Conservation (phyloP, 331 rosid genomes). For the Telfairia occidentalis region DNA sequence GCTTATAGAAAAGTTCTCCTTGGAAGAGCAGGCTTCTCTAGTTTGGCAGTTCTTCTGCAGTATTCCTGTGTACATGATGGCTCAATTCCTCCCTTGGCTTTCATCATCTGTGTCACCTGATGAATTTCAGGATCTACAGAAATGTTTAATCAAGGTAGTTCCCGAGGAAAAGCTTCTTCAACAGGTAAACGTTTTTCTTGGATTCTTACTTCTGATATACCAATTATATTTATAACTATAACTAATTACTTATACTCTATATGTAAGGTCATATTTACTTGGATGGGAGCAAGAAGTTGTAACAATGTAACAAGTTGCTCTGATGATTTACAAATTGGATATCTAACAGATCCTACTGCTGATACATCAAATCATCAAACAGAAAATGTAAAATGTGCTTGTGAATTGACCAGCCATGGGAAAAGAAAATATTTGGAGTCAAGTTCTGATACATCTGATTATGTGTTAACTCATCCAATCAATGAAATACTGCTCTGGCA, state of each 20-base stretch:
- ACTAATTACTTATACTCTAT: conserved; percentile 22
- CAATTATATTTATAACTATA: conserved; percentile 2
- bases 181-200: conserved; percentile 43
- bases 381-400: conserved; percentile 46
- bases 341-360: conserved; percentile 24
- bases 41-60: conserved; percentile 99
- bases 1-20: conserved; percentile 81
- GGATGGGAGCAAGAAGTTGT: conserved; percentile 71
- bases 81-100: conserved; percentile 95
- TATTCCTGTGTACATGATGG: conserved; percentile 98
- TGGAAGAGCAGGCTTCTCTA: conserved; percentile 86
- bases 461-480: conserved; percentile 64
- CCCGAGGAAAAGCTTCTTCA: conserved; percentile 98
- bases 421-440: conserved; percentile 70
- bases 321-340: conserved; percentile 41
- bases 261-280: conserved; percentile 79
- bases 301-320: conserved; percentile 24
- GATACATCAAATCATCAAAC: conserved; percentile 32
- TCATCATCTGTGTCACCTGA: conserved; percentile 72
- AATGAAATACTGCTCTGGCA: conserved; percentile 98
- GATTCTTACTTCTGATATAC: not conserved
- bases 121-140: conserved; percentile 61
- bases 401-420: conserved; percentile 50
- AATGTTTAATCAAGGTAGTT: conserved; percentile 59
- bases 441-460: conserved; percentile 40